Base-by-base conservation (phyloP, 495 filamentous ascomycete genomes). In the Aspergillus cristatus region DNA sequence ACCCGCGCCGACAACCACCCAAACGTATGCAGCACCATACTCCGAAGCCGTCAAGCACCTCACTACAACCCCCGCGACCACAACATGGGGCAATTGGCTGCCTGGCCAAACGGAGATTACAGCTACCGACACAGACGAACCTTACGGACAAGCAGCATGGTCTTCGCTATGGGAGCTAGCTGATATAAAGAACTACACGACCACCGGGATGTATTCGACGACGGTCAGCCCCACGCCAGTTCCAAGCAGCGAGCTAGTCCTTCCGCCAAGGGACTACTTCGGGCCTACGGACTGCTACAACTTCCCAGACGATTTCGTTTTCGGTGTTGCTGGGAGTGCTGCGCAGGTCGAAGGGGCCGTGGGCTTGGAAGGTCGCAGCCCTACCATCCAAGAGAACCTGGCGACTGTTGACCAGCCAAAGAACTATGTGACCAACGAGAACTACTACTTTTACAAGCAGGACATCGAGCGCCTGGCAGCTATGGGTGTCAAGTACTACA, bases 381-480 rank as follows among this genome's bases (percentile, higher is more conserved):
- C 65, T 6, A 57, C 46, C 2, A 24, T 63, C 3, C 34, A 58
- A 16, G 68, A 70, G 25, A 59, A 61, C n/a, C 17, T 65, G 3
- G 42, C 42, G 1, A 28, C 50, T 3, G 45, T 39, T 10, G 32
- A 34, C 13, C 20, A 42, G 20, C 47, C 53, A 1, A 55, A 57
- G 26, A 45, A 62, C 32, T 63, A 63, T 29, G 47, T 68, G 18
- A 65, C 68, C 6, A 65, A 67, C 38, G 54, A 64, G 41, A 63
- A 70, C 33, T 73, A 73, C 43, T 72, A 57, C 29, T 47, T 71
- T 7, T 73, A 73, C 39, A 72, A 72, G 42, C 65, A 72, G 39
- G 68, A 74, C 32, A 68, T 74, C 40, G 51, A 57, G 37, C 52
- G 68, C 4, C 32, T 72, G 15, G 68, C 70, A 0, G 53, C 60